These are phyloP conservation scores for Saccharomyces hybrid DNA, from an alignment of 1,139 yeast genomes.

Conservation along the genomic window DNA sequence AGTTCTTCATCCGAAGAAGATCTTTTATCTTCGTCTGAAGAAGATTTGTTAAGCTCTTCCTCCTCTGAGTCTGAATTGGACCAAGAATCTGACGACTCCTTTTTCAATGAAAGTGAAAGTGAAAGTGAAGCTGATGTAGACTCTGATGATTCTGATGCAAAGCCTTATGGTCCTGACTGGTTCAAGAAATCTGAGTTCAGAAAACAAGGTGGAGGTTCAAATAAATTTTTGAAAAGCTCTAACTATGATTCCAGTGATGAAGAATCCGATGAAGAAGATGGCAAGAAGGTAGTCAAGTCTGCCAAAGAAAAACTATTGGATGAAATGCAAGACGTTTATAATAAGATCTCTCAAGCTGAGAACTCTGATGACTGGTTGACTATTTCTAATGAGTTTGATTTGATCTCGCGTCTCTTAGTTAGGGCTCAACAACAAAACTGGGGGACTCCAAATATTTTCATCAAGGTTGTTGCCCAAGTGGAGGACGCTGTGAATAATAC, in stretches of 20 bases:
- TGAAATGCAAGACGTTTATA: slow-evolving; percentile 67
- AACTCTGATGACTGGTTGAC: slow-evolving; percentile 75
- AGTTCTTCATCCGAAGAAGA: slow-evolving; percentile 75
- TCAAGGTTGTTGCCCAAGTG: slow-evolving; percentile 61
- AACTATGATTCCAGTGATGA: slow-evolving; percentile 37
- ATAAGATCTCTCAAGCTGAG: slow-evolving; percentile 62
- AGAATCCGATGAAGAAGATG: slow-evolving; percentile 48
- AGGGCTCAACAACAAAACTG: slow-evolving; percentile 71
- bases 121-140: slow-evolving; percentile 43
- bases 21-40: slow-evolving; percentile 61
- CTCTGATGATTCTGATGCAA: slow-evolving; percentile 37
- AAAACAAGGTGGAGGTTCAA: slow-evolving; percentile 29
- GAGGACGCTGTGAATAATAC: slow-evolving; percentile 62
- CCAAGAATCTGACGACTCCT: slow-evolving; percentile 29
- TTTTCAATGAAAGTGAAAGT: slow-evolving; percentile 26
- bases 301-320: slow-evolving; percentile 90
- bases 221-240: slow-evolving; percentile 30
- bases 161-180: slow-evolving; percentile 37
- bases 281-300: slow-evolving; percentile 77
- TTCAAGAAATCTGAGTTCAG: slow-evolving; percentile 36
- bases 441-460: slow-evolving; percentile 62
- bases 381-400: slow-evolving; percentile 72
- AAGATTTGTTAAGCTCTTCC: slow-evolving; percentile 48
- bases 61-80: slow-evolving; percentile 35
- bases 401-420: slow-evolving; percentile 56